Base-by-base conservation (phyloP, 495 filamentous ascomycete genomes). In the Penicillium canariense region DNA sequence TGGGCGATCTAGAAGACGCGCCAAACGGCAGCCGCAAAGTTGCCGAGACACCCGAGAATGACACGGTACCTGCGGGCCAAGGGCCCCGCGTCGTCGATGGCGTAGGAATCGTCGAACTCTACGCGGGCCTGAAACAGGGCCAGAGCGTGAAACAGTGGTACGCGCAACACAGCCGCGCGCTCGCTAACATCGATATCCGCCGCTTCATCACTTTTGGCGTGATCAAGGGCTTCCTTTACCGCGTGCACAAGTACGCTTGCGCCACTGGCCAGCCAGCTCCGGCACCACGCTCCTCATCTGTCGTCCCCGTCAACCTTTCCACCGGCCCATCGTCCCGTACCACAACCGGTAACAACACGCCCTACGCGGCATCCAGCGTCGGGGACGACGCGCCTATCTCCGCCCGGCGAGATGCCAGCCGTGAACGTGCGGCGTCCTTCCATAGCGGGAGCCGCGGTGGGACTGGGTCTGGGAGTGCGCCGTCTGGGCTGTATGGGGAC, bases 201-300 rank as follows among this genome's bases (percentile, higher is more conserved):
- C 84, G 95, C 25, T 87, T 98, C 53, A 87, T 98, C 53, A 93
- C 92, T 30, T 97, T 97, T 68, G 94, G 95, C 42, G 81, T 97
- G 14, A 94, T 97, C 61, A 96, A 97, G 69, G 91, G 92, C 4
- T 87, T 96, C 56, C 62, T 98, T n/a, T 96, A 96, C 69, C 83
- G 94, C 15, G 87, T 96, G 28, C 92, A 97, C 73, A 91, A 91
- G 65, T 94, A 95, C 64, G 87, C 90, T 4, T 81, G 91, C 7
- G 82, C 83, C 10, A 84, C 84, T 0, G 71, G 76, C 0, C 60
- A 70, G 25, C 68, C 73, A 1, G 69, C 70, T 0, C 67, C 67
- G 2, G 49, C 63, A 10, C 30, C 67, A 2, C 69, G 68, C 25
- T 65, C 66, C 26, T 68, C 64, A 1, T 55, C 53, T 15, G 36